A percentile compares a stretch with the other conserved stretches of the same genome.
phyloP scores from a whole-genome alignment of 164 flowering plant genomes.

The Magnolia kwangsiensis region DNA sequence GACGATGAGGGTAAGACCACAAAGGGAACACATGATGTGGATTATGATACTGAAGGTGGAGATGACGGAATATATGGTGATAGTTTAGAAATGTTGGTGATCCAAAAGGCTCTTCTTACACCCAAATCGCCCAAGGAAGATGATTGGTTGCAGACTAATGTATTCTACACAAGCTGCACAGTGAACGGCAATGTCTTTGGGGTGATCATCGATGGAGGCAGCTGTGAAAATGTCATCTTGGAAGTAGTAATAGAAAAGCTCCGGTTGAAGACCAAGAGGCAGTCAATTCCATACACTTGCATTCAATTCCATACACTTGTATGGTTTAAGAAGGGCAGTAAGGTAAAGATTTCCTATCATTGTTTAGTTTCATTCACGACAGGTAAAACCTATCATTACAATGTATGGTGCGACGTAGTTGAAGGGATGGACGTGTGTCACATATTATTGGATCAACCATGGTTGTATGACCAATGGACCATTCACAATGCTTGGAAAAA shows the following conservation, averaged over 20 bases:
- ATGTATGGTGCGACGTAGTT: background rate
- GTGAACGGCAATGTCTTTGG: background rate
- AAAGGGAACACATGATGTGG: background rate
- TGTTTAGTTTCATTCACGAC: conserved; percentile 1
- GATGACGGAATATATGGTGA: background rate
- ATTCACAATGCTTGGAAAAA: background rate
- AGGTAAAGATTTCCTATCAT: background rate
- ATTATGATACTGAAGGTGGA: background rate
- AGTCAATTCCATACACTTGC: background rate
- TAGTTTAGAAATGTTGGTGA: background rate
- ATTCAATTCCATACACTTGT: background rate
- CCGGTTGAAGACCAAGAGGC: background rate
- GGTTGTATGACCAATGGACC: background rate
- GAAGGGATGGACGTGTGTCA: background rate
- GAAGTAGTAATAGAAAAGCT: background rate
- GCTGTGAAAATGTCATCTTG: background rate
- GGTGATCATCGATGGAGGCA: background rate
- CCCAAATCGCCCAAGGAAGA: background rate
- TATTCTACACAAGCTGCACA: background rate
- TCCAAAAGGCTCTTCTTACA: background rate
- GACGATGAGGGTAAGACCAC: background rate
- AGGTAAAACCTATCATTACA: background rate
- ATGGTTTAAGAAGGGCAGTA: background rate
- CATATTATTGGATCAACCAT: background rate
- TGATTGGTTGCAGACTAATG: background rate